Evolutionary conservation across 2,329 filamentous ascomycete species (phyloP).

Genomic region (Coniochaeta prunicola): DNA sequence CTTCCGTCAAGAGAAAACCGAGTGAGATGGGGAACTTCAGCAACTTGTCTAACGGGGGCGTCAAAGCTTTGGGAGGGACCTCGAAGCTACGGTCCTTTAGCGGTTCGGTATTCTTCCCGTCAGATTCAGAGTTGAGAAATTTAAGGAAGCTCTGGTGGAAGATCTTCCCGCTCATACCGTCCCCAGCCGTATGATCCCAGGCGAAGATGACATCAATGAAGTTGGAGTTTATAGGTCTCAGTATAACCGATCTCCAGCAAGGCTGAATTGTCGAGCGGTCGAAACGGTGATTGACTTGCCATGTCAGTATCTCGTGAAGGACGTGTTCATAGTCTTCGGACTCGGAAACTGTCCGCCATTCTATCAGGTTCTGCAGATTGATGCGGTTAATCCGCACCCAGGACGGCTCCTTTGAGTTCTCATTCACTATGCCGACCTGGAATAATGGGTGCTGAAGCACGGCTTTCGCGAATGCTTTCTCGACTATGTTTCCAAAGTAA

Average conservation of each 20-base stretch:
- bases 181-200: neutral
- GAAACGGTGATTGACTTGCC: neutral
- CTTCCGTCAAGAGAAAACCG: neutral
- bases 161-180: neutral
- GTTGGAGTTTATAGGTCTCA: neutral
- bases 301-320: neutral
- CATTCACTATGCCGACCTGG: neutral
- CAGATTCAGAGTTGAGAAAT: neutral
- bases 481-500: neutral
- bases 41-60: neutral
- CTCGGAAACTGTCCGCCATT: neutral
- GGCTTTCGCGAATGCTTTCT: neutral
- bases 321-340: neutral
- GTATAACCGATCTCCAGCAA: neutral
- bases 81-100: neutral
- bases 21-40: neutral
- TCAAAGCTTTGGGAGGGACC: neutral
- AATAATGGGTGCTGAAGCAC: neutral
- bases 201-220: neutral
- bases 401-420: neutral
- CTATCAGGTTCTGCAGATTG: neutral
- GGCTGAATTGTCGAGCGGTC: neutral
- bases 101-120: neutral
- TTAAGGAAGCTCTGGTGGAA: neutral
- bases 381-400: neutral